Conservation (phyloP, 768 basidiomycete species). For the Boletus sp. region DNA sequence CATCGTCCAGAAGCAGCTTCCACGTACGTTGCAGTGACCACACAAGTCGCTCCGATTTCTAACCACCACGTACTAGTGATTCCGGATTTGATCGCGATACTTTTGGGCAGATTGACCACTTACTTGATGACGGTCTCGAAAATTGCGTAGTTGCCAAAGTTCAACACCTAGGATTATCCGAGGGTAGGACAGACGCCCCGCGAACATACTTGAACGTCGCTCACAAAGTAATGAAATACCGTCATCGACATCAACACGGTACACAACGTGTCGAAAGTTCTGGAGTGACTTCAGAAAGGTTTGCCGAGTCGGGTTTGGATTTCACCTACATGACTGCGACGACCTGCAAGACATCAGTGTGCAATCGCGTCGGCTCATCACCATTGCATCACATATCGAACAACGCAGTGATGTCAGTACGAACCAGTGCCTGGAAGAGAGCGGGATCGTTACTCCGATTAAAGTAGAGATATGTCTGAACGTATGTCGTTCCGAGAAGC, state of each 20-base stretch:
- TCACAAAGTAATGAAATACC: slow-evolving; percentile 2
- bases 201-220: not conserved
- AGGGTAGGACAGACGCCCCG: not conserved
- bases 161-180: not conserved
- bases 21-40: slow-evolving; percentile 5
- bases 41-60: not conserved
- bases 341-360: slow-evolving; percentile 1
- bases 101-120: not conserved
- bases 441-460: not conserved
- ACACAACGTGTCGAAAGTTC: not conserved
- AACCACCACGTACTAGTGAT: not conserved
- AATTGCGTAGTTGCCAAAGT: not conserved
- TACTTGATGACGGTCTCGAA: not conserved
- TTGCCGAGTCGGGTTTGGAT: not conserved
- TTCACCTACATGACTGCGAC: not conserved
- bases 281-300: not conserved
- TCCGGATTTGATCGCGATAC: not conserved
- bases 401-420: not conserved
- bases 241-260: not conserved
- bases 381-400: not conserved
- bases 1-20: not conserved
- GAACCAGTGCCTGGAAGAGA: slow-evolving; percentile 4
- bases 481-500: slow-evolving; percentile 5
- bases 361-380: not conserved
- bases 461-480: slow-evolving; percentile 8